Evolutionary conservation across 768 basidiomycete genomes (phyloP).

Genomic region (Lactarius sp.): DNA sequence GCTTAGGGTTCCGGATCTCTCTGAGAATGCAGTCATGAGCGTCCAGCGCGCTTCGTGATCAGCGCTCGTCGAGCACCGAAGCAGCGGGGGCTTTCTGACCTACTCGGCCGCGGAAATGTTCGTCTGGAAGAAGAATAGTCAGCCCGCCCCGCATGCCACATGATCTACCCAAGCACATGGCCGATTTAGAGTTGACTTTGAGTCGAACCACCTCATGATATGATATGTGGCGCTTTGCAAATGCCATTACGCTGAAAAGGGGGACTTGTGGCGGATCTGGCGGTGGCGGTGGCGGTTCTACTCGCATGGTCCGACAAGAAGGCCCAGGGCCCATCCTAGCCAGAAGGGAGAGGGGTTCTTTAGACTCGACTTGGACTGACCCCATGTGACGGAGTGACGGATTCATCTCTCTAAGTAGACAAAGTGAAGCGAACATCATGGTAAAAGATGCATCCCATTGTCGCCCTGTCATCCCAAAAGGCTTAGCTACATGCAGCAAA

Average conservation of each 20-base stretch:
- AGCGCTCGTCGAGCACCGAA: background rate
- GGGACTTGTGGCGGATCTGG: background rate
- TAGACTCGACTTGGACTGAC: background rate
- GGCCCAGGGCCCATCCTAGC: background rate
- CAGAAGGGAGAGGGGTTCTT: background rate
- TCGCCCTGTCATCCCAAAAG: background rate
- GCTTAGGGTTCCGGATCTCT: background rate
- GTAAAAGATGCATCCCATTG: slow-evolving; percentile 4
- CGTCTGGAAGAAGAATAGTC: background rate
- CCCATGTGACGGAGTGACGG: slow-evolving; percentile 3
- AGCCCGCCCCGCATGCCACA: background rate
- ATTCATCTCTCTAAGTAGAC: background rate
- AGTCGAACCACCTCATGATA: background rate
- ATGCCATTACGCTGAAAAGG: background rate
- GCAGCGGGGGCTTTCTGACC: background rate
- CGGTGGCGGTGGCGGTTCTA: background rate
- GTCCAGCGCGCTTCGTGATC: background rate
- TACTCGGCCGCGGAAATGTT: background rate
- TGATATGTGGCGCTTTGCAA: background rate
- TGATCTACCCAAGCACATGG: background rate
- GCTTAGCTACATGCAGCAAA: slow-evolving; percentile 3
- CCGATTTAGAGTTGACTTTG: background rate
- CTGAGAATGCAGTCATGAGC: background rate
- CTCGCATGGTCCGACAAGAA: background rate
- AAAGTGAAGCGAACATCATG: background rate